Base-by-base conservation (phyloP, 2,329 filamentous ascomycete species). In the Aureobasidium sp. region DNA sequence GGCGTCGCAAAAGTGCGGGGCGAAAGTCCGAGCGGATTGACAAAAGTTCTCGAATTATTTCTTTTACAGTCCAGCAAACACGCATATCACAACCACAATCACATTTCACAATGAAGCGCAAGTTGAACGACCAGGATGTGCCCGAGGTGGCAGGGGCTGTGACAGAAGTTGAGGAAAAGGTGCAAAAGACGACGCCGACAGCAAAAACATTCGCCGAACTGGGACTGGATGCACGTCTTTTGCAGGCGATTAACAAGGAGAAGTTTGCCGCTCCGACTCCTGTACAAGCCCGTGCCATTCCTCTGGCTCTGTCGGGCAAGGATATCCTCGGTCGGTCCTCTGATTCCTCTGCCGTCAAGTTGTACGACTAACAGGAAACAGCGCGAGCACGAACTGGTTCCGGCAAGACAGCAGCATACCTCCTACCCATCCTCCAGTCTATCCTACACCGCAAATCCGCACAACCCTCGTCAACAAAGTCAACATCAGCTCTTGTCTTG, bases 361-460 rank as follows among this genome's bases (percentile, higher is more conserved):
- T 15, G 36, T 1, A 17, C 5, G n/a, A 42, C 66, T 71, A 58
- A 70, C 55, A 32, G 5, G 20, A 26, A 58, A n/a, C 64, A 82
- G 92, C 91, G 61, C 91, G 93, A 71, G 91, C 93, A 41, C 95
- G 93, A 75, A 97, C 94, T 5, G 94, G 94, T 13, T 96, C 92
- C 4, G 94, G 94, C 68, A 99, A 99, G 81, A 99, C 94, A 12
- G 91, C 91, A n/a, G 93, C 94, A 55, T 97, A 97, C 73, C 79
- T 96, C 7, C 81, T 99, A 46, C 94, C 94, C 1, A 82, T 96
- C n/a, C 77, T 99, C 17, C 89, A 96, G 68, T 84, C 84, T 39
- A 89, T 96, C 65, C 78, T 99, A 62, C 89, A 88, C 72, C 84
- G 85, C 67, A 96, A 96, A 76, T 76, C 82, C 68, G 85, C 86